A percentile compares a stretch with the other conserved stretches of the same genome.
phyloP scores from a whole-genome alignment of 2,329 filamentous ascomycete genomes.

The Ophiosphaerella narmari region DNA sequence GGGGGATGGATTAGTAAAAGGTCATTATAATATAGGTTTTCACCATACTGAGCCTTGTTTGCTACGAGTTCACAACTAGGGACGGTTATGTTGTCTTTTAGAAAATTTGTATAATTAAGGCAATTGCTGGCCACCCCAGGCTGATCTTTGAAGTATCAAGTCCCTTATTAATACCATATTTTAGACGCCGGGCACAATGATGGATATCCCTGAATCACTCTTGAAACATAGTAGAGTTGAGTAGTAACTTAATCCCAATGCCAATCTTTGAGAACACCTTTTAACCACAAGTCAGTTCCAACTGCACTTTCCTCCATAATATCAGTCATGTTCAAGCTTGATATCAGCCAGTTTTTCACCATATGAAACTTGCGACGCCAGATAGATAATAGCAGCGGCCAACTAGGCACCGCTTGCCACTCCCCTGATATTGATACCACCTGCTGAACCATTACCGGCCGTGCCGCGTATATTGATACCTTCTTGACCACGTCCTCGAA shows the following conservation, averaged over 20 bases:
- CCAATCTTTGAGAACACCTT: background rate
- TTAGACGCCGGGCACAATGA: conserved; percentile 1
- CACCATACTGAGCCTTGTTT: background rate
- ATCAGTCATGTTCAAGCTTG: background rate
- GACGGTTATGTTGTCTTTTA: too few species aligned
- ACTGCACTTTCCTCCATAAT: background rate
- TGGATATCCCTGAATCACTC: conserved; percentile 2
- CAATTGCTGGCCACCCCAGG: background rate
- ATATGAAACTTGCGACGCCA: background rate
- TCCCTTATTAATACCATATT: background rate
- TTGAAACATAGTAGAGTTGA: background rate
- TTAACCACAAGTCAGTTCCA: background rate
- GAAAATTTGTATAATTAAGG: too few species aligned
- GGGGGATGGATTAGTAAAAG: background rate
- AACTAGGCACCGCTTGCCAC: conserved; percentile 37
- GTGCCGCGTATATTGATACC: conserved; percentile 42
- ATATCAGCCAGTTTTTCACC: background rate
- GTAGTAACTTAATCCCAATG: background rate
- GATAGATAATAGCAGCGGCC: background rate
- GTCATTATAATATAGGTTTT: background rate
- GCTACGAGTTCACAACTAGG: too few species aligned
- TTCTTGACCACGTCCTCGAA: conserved; percentile 24
- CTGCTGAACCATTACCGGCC: conserved; percentile 16
- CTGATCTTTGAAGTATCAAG: background rate
- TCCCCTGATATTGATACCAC: conserved; percentile 39